A percentile compares a stretch with the other conserved stretches of the same genome.
phyloP scores from a whole-genome alignment of 1,139 yeast genomes.

The Hemisphaericaspora subhashii region DNA sequence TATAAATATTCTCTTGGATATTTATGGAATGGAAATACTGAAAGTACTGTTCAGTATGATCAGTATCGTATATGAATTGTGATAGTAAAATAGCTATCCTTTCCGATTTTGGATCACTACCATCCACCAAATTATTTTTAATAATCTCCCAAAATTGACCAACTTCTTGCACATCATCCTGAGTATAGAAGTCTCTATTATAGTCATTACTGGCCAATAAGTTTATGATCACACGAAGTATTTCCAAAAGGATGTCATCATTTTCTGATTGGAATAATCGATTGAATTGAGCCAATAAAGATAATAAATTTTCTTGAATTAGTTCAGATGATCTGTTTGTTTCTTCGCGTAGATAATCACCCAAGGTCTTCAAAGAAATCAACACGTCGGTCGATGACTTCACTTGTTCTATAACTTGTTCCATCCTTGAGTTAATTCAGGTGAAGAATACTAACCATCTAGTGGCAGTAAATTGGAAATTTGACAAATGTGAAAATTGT shows the following conservation, averaged over 20 bases:
- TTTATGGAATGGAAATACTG: constrained; percentile 6
- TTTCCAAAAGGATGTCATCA: constrained; percentile 16
- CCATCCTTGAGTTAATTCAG: too few relatives aligned
- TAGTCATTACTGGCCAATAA: constrained; percentile 37
- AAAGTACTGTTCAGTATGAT: constrained; percentile 13
- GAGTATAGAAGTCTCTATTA: constrained; percentile 27
- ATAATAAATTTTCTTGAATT: constrained; percentile 12
- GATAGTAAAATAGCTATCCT: constrained; percentile 27
- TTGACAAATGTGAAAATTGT: background rate
- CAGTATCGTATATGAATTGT: constrained; percentile 38
- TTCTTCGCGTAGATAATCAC: constrained; percentile 31
- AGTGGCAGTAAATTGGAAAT: too few relatives aligned
- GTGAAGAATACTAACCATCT: too few relatives aligned
- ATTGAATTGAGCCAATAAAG: constrained; percentile 11
- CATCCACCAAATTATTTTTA: constrained; percentile 5
- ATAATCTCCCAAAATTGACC: constrained; percentile 25
- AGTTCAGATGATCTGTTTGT: constrained; percentile 18
- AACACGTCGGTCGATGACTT: constrained; percentile 1
- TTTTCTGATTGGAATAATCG: constrained; percentile 9
- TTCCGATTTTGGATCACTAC: constrained; percentile 7
- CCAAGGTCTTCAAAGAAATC: constrained; percentile 19
- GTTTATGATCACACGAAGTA: constrained; percentile 34
- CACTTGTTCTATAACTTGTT: constrained; percentile 8
- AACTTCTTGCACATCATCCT: constrained; percentile 11
- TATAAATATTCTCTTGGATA: constrained; percentile 7